phyloP scores from a whole-genome alignment of 805 yeast species.

The Suhomyces canberraensis region DNA sequence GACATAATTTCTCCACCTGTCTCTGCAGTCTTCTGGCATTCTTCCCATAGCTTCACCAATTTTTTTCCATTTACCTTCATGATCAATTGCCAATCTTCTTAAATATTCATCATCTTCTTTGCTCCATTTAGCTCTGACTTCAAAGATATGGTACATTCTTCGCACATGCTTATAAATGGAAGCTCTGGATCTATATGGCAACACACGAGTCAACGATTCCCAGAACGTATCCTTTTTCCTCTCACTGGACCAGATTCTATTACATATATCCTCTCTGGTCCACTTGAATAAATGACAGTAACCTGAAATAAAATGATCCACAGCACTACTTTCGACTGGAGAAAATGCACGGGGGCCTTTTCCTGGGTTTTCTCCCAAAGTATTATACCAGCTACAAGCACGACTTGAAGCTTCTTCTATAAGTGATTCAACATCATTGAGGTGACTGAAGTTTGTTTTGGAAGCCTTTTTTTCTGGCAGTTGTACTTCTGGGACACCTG shows the following conservation, averaged over 20 bases:
- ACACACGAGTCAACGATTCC: constrained; percentile 74
- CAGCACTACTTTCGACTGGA: constrained; percentile 61
- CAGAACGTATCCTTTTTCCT: constrained; percentile 86
- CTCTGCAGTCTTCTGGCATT: constrained; percentile 98
- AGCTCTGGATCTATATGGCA: constrained; percentile 84
- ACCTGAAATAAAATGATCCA: constrained; percentile 68
- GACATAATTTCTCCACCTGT: constrained; percentile 92
- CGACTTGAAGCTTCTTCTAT: constrained; percentile 35
- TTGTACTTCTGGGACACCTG: constrained; percentile 1
- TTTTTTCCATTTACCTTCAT: constrained; percentile 83
- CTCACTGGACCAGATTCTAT: constrained; percentile 83
- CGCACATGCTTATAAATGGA: constrained; percentile 91
- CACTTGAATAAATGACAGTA: constrained; percentile 64
- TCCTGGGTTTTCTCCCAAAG: constrained; percentile 17
- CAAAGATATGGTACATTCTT: constrained; percentile 82
- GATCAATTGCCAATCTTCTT: constrained; percentile 57
- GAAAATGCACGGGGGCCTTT: constrained; percentile 49
- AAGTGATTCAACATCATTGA: constrained; percentile 29
- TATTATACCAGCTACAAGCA: constrained; percentile 35
- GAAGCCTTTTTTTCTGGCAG: not conserved
- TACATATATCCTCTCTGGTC: constrained; percentile 68
- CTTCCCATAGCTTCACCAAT: constrained; percentile 79
- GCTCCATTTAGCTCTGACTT: constrained; percentile 88
- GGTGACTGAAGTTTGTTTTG: constrained; percentile 22
- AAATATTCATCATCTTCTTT: constrained; percentile 72